A percentile compares a stretch with the other conserved stretches of the same genome.
Conservation (phyloP, 106 monocot species). For the Iris macrosiphon region DNA sequence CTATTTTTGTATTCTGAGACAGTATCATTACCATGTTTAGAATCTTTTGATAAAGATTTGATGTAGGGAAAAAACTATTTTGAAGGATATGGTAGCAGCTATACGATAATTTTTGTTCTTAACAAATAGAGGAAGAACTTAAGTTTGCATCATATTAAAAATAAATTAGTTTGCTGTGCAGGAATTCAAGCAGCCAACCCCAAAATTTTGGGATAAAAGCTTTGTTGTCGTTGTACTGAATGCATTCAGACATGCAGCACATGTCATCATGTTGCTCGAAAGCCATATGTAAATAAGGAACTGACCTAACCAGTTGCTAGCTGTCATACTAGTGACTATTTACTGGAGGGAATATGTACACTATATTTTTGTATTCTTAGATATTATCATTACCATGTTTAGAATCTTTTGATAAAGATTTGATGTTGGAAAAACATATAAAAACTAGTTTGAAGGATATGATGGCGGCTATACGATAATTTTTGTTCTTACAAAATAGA, state of each 20-base stretch:
- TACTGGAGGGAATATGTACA: too few species aligned
- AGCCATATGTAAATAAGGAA: too few species aligned
- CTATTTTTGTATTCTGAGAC: too few species aligned
- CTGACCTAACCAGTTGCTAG: conserved; percentile 1
- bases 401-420: background rate
- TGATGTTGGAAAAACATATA: background rate
- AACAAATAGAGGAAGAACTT: background rate
- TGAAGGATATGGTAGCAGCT: background rate
- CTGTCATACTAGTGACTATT: background rate
- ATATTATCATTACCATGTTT: too few species aligned
- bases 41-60: background rate
- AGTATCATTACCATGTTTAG: too few species aligned
- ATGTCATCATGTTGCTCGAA: too few species aligned
- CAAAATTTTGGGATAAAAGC: too few species aligned
- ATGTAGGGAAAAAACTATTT: background rate
- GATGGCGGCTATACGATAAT: background rate
- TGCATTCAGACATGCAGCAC: conserved; percentile 1
- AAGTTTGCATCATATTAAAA: background rate
- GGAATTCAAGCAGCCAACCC: too few species aligned
- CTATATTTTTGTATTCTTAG: too few species aligned
- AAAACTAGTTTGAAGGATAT: background rate
- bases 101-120: background rate
- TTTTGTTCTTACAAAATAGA: background rate
- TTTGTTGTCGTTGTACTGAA: too few species aligned
- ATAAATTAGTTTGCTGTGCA: too few species aligned